A percentile compares a stretch with the other conserved stretches of the same genome.
These are phyloP conservation scores for Eragrostis tef DNA, from an alignment of 202 grass and related monocot genomes.

Conservation along the genomic window DNA sequence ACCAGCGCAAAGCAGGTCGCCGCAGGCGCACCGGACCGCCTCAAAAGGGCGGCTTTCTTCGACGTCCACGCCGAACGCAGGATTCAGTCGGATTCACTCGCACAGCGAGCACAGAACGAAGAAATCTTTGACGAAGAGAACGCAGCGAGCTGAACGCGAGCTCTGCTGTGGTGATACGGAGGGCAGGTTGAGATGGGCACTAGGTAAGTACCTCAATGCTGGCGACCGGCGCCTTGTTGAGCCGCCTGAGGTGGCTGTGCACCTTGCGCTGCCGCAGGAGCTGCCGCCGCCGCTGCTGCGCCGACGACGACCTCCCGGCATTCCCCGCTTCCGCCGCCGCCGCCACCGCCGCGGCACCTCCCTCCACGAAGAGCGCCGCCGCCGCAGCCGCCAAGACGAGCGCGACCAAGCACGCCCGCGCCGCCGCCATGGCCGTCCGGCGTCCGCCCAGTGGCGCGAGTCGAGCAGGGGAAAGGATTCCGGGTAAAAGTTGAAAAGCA, in stretches of 20 bases:
- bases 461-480: too few relatives aligned
- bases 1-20: constrained; percentile 6
- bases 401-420: neutral
- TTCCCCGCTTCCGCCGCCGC: neutral
- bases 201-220: constrained; percentile 59
- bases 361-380: neutral
- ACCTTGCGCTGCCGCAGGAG: constrained; percentile 43
- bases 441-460: neutral
- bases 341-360: neutral
- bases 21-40: neutral
- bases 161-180: neutral
- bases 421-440: neutral
- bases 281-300: constrained; percentile 42
- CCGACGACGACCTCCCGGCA: neutral
- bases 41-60: constrained; percentile 36
- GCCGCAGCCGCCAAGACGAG: neutral
- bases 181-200: neutral
- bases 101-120: neutral
- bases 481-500: neutral
- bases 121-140: neutral
- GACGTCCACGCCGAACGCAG: constrained; percentile 18
- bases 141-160: neutral
- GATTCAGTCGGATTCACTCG: constrained; percentile 26
- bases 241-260: constrained; percentile 58
- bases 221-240: constrained; percentile 70